Base-by-base conservation (phyloP, 2,329 filamentous ascomycete genomes). In the Lasiodiplodia gonubiensis region DNA sequence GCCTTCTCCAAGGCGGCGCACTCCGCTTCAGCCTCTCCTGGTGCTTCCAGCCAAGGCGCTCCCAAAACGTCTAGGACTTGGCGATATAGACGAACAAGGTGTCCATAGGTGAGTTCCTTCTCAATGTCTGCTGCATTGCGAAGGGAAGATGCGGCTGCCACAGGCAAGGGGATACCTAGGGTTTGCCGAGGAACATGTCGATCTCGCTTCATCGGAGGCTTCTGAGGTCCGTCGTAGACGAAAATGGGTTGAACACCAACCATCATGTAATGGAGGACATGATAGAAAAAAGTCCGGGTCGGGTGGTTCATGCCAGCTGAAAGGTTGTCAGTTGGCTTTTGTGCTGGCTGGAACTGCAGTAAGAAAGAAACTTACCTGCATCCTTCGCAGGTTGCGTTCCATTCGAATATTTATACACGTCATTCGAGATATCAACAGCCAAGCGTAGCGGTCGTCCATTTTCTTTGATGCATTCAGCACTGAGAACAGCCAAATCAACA, bases 291-390 rank as follows among this genome's bases (percentile, higher is more conserved):
- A 4, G 18, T 59, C 8, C 54, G 30, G 11, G 37, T 25, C n/a
- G 54, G 33, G n/a, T 59, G 54, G 16, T 59, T 59, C n/a, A 21
- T n/a, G 23, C 54, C 54, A 8, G 33, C 54, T 59, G 23, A 25
- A 16, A 8, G 18, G 30, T 2, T 12, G 30, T 42, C n/a, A 59
- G 33, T 39, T 16, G 25, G 25, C 51, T 53, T 33, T 14, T 4
- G 16, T 18, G n/a, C n/a, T n/a, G 8, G 39, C 14, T 16, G 8
- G 18, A 12, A n/a, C 21, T 53, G 7, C 10, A 7, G 25, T n/a
- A 16, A 25, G 51, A 30, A 16, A 25, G 51, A 30, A 8, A 12
- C 16, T 53, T 33, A 53, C 51, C 25, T 5, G 23, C 23, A 1
- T 3, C 8, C 21, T 5, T 39, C 14, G 54, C 54, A 8, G 3